Conservation (phyloP, 2,329 filamentous ascomycete species). For the Aspergillus chevalieri region DNA sequence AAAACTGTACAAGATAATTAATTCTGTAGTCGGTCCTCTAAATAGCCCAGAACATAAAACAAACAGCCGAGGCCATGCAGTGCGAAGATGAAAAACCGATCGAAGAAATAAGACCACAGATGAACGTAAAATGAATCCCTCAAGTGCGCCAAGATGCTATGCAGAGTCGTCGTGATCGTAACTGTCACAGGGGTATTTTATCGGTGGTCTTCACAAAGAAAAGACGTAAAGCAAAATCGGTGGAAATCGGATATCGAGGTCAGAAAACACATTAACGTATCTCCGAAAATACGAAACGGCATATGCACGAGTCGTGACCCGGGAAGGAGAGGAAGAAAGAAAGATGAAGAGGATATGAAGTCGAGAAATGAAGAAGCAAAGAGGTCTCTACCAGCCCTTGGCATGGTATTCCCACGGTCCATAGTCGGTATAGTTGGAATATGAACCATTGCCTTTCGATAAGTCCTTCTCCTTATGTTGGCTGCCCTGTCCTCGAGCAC, state of each 20-base stretch:
- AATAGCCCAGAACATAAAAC: constrained; percentile 16
- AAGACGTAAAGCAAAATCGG: constrained; percentile 5
- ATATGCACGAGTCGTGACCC: constrained; percentile 8
- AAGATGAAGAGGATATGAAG: too few species aligned
- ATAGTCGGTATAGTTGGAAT: constrained; percentile 79
- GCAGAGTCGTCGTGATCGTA: constrained; percentile 34
- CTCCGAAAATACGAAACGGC: constrained; percentile 2
- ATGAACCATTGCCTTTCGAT: constrained; percentile 62
- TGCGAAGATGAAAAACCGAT: constrained; percentile 19
- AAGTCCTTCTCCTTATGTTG: constrained; percentile 50
- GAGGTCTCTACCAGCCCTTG: constrained; percentile 65
- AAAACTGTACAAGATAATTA: constrained; percentile 30
- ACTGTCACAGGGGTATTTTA: constrained; percentile 23
- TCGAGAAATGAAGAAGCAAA: constrained; percentile 1
- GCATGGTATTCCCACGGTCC: constrained; percentile 79
- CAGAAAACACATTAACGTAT: constrained; percentile 12
- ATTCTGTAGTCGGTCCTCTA: constrained; percentile 14
- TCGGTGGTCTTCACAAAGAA: constrained; percentile 13
- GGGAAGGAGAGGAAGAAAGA: background rate
- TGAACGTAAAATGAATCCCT: constrained; percentile 19
- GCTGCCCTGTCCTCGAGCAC: constrained; percentile 19
- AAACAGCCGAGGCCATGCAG: constrained; percentile 25
- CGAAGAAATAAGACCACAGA: constrained; percentile 14
- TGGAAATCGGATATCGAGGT: constrained; percentile 15
- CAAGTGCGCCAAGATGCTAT: constrained; percentile 35